Base-by-base conservation (phyloP, 2,329 filamentous ascomycete genomes). In the Zasmidium citrigriseum region DNA sequence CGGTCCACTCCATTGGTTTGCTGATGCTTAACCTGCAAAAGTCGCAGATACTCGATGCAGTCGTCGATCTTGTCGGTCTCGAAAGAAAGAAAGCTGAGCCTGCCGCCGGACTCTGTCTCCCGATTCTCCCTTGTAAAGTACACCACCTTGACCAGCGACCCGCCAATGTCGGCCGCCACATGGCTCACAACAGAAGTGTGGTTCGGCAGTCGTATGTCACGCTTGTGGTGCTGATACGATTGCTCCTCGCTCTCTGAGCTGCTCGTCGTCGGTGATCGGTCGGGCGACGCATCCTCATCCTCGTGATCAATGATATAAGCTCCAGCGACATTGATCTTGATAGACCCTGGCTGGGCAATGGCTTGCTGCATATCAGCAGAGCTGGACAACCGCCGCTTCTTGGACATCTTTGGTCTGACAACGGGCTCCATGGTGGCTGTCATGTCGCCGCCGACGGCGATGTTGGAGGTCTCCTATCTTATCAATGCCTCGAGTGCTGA, bases 151-250 rank as follows among this genome's bases (percentile, higher is more conserved):
- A 92, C 93, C 29, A 99, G 82, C 16, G 93, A 96, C 66, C 95
- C 95, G 64, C 95, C 95, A 75, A 99, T 98, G 90, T 99, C 95
- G 60, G 97, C 89, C 54, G 95, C 95, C 67, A 99, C 91, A 80
- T 99, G 95, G 79, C 92, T 97, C 66, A 99, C 93, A 9, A 96
- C 88, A 11, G 90, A 89, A 12, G 91, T 96, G 76, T 99, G 95
- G 75, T 98, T 95, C 24, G 95, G 95, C 59, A 99, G 80, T n/a
- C 95, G 84, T 68, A 99, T 99, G 73, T 97, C 95, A 72, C 91
- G 92, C 57, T 90, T 92, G 74, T 96, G 91, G 74, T 87, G 84
- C 64, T 86, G 80, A 57, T 85, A 82, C 22, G 82, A 81, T 48
- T 85, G 82, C 61, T 81, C 77, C 29, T 68, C 68, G 52, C 76